These are phyloP conservation scores for Podospora pseudoanserina DNA, from an alignment of 495 filamentous ascomycete genomes.

Conservation along the genomic window DNA sequence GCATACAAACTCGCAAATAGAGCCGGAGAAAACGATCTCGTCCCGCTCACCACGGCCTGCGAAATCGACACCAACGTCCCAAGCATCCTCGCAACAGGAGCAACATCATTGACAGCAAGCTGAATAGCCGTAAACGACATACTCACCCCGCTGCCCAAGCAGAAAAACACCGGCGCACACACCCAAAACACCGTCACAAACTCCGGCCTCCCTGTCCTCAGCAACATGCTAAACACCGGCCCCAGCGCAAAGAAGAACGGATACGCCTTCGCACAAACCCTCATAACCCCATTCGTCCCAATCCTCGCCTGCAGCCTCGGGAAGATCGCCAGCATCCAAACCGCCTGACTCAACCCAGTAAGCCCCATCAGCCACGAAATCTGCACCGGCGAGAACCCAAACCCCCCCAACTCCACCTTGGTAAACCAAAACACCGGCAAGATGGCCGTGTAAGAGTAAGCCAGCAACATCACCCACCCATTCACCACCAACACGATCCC, in stretches of 20 bases:
- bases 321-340: conserved; percentile 63
- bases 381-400: conserved; percentile 53
- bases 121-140: conserved; percentile 69
- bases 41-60: conserved; percentile 49
- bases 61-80: conserved; percentile 64
- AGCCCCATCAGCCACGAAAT: conserved; percentile 59
- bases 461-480: conserved; percentile 58
- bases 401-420: conserved; percentile 52
- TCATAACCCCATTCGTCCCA: conserved; percentile 59
- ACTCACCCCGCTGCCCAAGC: conserved; percentile 54
- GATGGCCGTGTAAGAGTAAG: conserved; percentile 61
- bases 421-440: conserved; percentile 63
- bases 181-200: conserved; percentile 53
- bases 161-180: conserved; percentile 36
- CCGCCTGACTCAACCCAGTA: conserved; percentile 57
- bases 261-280: conserved; percentile 50
- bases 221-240: conserved; percentile 51
- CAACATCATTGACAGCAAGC: conserved; percentile 65
- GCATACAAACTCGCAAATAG: conserved; percentile 61
- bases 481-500: conserved; percentile 58
- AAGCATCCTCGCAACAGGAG: conserved; percentile 54
- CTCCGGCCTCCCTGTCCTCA: conserved; percentile 35
- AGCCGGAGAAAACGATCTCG: conserved; percentile 58
- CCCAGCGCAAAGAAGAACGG: conserved; percentile 54
- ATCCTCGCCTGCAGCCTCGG: conserved; percentile 54